Conservation (phyloP, 2,329 filamentous ascomycete genomes). For the Purpureocillium takamizusanense region DNA sequence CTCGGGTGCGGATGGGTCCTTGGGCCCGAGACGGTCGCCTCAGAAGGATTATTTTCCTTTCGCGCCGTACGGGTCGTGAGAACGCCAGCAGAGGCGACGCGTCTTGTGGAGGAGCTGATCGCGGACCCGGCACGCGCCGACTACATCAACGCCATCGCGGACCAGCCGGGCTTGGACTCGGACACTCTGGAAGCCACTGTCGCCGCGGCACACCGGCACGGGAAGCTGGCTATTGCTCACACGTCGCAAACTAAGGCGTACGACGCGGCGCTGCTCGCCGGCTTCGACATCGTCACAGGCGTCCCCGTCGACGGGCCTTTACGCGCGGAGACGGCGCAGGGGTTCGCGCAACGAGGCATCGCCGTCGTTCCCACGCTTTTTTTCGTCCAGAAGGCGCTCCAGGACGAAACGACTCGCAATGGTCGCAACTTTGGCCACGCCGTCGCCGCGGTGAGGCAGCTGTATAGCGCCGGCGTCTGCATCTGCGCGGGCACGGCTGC, state of each 20-base stretch:
- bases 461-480: slow-evolving; percentile 16
- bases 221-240: slow-evolving; percentile 16
- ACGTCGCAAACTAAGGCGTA: slow-evolving; percentile 15
- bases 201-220: slow-evolving; percentile 11
- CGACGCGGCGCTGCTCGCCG: slow-evolving; percentile 13
- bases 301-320: slow-evolving; percentile 16
- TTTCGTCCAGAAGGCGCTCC: too few relatives aligned
- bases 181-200: slow-evolving; percentile 13
- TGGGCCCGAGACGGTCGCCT: background rate
- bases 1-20: slow-evolving; percentile 7
- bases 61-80: background rate
- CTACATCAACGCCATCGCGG: slow-evolving; percentile 17
- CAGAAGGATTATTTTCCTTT: slow-evolving; percentile 1
- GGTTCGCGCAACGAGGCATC: background rate
- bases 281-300: slow-evolving; percentile 19
- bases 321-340: slow-evolving; percentile 8
- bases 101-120: slow-evolving; percentile 1
- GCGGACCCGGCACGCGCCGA: slow-evolving; percentile 7
- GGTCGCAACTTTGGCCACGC: slow-evolving; percentile 12
- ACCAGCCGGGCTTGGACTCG: slow-evolving; percentile 11
- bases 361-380: too few relatives aligned
- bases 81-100: slow-evolving; percentile 2
- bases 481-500: slow-evolving; percentile 23
- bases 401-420: background rate
- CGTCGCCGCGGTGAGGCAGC: slow-evolving; percentile 13